These are phyloP conservation scores for Coniosporium tulheliwenetii DNA, from an alignment of 2,329 filamentous ascomycete genomes.

Conservation along the genomic window DNA sequence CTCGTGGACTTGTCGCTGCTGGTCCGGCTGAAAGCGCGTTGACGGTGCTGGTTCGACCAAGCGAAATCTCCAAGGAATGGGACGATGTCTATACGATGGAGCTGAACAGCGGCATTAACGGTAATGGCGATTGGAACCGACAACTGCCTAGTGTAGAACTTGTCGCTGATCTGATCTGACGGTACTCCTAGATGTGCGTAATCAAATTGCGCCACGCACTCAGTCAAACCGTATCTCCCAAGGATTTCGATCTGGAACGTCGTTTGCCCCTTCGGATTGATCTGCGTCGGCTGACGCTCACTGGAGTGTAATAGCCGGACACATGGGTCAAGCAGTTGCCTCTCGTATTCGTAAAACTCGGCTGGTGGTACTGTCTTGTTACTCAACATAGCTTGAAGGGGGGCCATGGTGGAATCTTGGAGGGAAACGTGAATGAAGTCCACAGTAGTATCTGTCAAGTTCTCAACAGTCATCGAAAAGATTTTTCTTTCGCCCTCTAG, in stretches of 20 bases:
- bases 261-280: conserved; percentile 42
- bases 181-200: conserved; percentile 67
- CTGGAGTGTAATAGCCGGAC: conserved; percentile 20
- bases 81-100: conserved; percentile 64
- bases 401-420: conserved; percentile 69
- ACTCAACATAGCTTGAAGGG: conserved; percentile 57
- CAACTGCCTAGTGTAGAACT: conserved; percentile 74
- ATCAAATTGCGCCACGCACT: conserved; percentile 67
- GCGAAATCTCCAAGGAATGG: conserved; percentile 56
- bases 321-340: conserved; percentile 47
- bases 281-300: not conserved
- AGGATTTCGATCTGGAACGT: conserved; percentile 73
- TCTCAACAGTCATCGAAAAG: conserved; percentile 69
- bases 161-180: conserved; percentile 49
- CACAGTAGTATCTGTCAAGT: conserved; percentile 58
- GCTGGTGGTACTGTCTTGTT: conserved; percentile 63
- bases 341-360: conserved; percentile 75
- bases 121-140: conserved; percentile 71
- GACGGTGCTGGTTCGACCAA: conserved; percentile 31
- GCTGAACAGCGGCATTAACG: conserved; percentile 79
- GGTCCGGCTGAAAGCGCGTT: not conserved
- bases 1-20: not conserved
- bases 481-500: conserved; percentile 72
- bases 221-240: conserved; percentile 71
- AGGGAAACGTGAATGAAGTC: conserved; percentile 82